phyloP scores from a whole-genome alignment of 306 rosid genomes.

The Trifolium pratense region DNA sequence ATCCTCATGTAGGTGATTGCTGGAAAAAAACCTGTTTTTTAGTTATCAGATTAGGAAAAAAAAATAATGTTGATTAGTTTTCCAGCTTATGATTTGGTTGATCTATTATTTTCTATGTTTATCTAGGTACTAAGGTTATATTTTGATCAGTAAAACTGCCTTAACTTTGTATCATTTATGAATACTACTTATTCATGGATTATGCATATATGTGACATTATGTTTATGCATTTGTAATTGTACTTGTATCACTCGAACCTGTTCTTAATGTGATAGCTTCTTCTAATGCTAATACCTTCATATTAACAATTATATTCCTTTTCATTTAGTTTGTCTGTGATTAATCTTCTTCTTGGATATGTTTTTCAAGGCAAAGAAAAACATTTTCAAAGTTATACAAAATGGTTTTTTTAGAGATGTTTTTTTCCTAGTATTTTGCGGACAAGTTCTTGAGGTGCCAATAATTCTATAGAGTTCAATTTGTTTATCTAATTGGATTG shows the following conservation, averaged over 20 bases:
- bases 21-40: slow-evolving; percentile 52
- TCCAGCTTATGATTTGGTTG: slow-evolving; percentile 8
- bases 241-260: slow-evolving; percentile 29
- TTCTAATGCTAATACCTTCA: slow-evolving; percentile 24
- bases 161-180: slow-evolving; percentile 23
- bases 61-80: neutral
- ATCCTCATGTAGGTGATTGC: slow-evolving; percentile 55
- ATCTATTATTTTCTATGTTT: slow-evolving; percentile 22
- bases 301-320: slow-evolving; percentile 10
- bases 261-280: slow-evolving; percentile 14
- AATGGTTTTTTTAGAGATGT: neutral
- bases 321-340: neutral
- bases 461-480: neutral
- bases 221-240: slow-evolving; percentile 1
- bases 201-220: slow-evolving; percentile 22
- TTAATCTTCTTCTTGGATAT: neutral
- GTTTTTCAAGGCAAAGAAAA: slow-evolving; percentile 12
- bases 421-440: neutral
- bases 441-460: neutral
- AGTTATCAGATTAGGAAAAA: slow-evolving; percentile 42
- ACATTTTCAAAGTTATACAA: too few relatives aligned
- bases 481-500: neutral
- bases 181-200: slow-evolving; percentile 31
- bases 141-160: slow-evolving; percentile 33
- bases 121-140: slow-evolving; percentile 13